Evolutionary conservation across 2,329 filamentous ascomycete genomes (phyloP), one percentile per base, ranked within the genome.

Genomic region (Lachnellula subtilissima): DNA sequence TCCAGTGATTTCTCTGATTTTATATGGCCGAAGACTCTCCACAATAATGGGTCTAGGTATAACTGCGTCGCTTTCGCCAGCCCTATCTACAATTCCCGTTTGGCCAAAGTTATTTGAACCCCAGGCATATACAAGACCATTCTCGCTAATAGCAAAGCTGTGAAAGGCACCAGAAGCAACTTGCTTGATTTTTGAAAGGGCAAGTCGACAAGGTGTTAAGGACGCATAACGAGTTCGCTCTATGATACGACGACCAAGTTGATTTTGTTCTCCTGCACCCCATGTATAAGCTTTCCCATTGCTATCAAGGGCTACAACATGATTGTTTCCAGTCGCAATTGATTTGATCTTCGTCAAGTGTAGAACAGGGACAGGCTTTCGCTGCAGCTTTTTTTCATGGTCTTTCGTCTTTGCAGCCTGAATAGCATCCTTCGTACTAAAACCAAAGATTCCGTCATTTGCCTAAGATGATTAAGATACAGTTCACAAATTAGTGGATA

Each of bases 41-140:
- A 96, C 81, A 52, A 87, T 75, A 50, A 80, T 82, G 2, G 91
- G 88, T 63, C 82, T 82, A 19, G 87, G 78, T 50, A 96, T 81
- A 60, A 87, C 82, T 36, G 87, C 86, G 63, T 87, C 84, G 52
- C 87, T 83, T 59, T 86, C 81, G 39, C 86, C 87, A 25, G 82
- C 85, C 55, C 80, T 78, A 50, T 82, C 78, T n/a, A 78, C 76
- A 56, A 86, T 79, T 37, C 87, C 90, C 17, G 88, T 88, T 75
- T 95, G 86, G 60, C 87, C 88, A 72, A 89, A 94, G 74, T 88
- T 92, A 78, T 96, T 95, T 42, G 92, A 77, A 35, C 91, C 91
- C 89, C 90, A 95, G 0, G 85, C 83, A 73, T 84, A 94, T 35
- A 93, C 86, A 25, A 81, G 78, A 42, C 85, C 85, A 23, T 85